These are phyloP conservation scores for Ganoderma lingzhi DNA, from an alignment of 1,284 basidiomycete species.

Conservation along the genomic window DNA sequence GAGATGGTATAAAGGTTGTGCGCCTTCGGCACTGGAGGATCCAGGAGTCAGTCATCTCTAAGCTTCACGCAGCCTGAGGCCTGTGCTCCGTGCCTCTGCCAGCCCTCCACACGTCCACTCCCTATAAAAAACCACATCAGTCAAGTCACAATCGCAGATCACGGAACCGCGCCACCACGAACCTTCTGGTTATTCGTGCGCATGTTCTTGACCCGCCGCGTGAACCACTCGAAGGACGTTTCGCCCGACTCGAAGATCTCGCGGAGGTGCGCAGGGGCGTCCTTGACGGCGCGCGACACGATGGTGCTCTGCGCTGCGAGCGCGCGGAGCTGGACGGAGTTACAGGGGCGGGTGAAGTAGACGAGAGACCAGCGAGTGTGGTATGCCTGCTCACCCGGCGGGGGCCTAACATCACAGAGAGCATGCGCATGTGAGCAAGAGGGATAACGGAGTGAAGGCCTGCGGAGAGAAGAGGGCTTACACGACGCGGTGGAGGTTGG, in stretches of 20 bases:
- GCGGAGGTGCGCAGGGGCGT: slow-evolving; percentile 18
- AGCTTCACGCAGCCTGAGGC: slow-evolving; percentile 5
- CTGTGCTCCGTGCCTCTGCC: slow-evolving; percentile 35
- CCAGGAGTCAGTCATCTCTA: too few relatives aligned
- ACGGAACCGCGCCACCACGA: not conserved
- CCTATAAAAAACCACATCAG: not conserved
- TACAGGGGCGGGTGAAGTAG: slow-evolving; percentile 30
- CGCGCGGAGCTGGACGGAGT: slow-evolving; percentile 36
- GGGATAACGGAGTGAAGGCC: too few relatives aligned
- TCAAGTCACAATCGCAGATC: not conserved
- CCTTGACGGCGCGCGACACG: slow-evolving; percentile 35
- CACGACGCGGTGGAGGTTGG: slow-evolving; percentile 47
- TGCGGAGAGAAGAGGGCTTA: slow-evolving; percentile 25
- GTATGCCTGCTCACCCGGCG: slow-evolving; percentile 40
- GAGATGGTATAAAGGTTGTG: too few relatives aligned
- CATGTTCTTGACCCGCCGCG: slow-evolving; percentile 37
- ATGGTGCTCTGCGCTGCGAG: slow-evolving; percentile 34
- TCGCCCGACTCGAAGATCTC: slow-evolving; percentile 27
- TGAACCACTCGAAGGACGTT: slow-evolving; percentile 41
- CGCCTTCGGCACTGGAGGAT: too few relatives aligned
- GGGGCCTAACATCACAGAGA: slow-evolving; percentile 29
- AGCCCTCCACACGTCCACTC: slow-evolving; percentile 13
- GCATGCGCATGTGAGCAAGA: slow-evolving; percentile 3
- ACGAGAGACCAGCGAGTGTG: slow-evolving; percentile 42
- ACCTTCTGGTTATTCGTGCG: slow-evolving; percentile 37